A percentile compares a stretch with the other conserved stretches of the same genome.
Evolutionary conservation across 2,329 filamentous ascomycete species (phyloP).

Genomic region (Pseudogymnoascus sp.): DNA sequence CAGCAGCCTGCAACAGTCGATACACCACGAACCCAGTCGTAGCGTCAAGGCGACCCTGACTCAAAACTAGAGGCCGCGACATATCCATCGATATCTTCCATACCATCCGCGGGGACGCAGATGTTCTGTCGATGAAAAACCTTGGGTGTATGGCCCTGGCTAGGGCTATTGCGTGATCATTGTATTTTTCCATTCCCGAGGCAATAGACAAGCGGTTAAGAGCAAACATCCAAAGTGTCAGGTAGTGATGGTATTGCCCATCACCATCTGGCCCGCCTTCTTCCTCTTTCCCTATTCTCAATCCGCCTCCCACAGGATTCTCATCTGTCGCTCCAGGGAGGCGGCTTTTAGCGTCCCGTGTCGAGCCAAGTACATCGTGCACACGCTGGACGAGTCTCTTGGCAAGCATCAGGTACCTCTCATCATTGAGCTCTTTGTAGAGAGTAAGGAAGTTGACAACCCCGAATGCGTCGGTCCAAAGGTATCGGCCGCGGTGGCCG

Average conservation of each 20-base stretch:
- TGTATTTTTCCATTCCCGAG: constrained; percentile 38
- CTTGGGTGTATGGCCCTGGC: constrained; percentile 43
- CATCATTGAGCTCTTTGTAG: constrained; percentile 31
- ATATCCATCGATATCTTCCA: constrained; percentile 50
- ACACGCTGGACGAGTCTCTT: constrained; percentile 40
- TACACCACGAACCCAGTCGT: constrained; percentile 46
- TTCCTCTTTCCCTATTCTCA: constrained; percentile 49
- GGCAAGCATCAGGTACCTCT: constrained; percentile 41
- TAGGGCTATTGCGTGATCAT: constrained; percentile 42
- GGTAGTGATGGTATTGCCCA: constrained; percentile 54
- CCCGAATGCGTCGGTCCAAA: constrained; percentile 55
- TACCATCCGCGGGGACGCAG: constrained; percentile 32
- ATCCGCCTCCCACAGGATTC: constrained; percentile 44
- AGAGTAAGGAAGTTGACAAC: constrained; percentile 51
- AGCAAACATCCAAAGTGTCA: constrained; percentile 56
- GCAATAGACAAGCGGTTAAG: constrained; percentile 45
- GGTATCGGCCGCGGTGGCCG: constrained; percentile 48
- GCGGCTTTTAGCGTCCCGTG: constrained; percentile 37
- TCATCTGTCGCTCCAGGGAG: constrained; percentile 44
- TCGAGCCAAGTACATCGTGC: constrained; percentile 44
- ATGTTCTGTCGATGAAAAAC: constrained; percentile 33
- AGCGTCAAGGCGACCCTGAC: constrained; percentile 48
- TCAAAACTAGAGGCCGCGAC: constrained; percentile 36
- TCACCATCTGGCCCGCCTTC: constrained; percentile 43
- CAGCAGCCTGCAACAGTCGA: constrained; percentile 37